These are phyloP conservation scores for Rhodotorula toruloides DNA, from an alignment of 768 basidiomycete genomes.

Conservation along the genomic window DNA sequence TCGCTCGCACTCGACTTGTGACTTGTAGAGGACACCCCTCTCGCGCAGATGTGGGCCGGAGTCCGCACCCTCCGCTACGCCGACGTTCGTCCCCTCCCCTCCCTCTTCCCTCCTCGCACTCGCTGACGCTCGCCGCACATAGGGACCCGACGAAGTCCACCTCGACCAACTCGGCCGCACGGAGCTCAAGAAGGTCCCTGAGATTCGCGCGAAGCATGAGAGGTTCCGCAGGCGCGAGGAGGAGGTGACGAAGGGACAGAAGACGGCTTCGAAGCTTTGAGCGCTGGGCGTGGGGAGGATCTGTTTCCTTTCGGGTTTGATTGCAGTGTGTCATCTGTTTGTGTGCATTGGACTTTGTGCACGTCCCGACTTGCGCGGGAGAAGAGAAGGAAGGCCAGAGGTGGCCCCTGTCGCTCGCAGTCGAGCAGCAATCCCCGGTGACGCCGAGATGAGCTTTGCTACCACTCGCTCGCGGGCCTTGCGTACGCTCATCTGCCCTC, in stretches of 20 bases:
- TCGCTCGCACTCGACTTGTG: background rate
- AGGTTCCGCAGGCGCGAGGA: slow-evolving; percentile 11
- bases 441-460: no score
- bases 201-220: slow-evolving; percentile 46
- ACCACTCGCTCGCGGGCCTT: no score
- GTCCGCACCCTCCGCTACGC: slow-evolving; percentile 72
- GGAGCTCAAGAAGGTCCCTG: slow-evolving; percentile 73
- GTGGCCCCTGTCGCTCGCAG: no score
- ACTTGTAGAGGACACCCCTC: slow-evolving; percentile 64
- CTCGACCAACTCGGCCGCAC: slow-evolving; percentile 89
- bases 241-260: background rate
- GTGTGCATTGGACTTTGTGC: no score
- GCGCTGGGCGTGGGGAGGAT: background rate
- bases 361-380: no score
- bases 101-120: background rate
- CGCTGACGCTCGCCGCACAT: slow-evolving; percentile 19
- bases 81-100: slow-evolving; percentile 41
- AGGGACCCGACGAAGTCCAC: slow-evolving; percentile 86
- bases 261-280: background rate
- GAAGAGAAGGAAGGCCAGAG: no score
- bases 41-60: slow-evolving; percentile 71
- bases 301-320: no score
- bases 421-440: no score
- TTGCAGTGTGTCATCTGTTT: no score
- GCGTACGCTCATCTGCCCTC: no score